A percentile compares a stretch with the other conserved stretches of the same genome.
Evolutionary conservation across 2,329 filamentous ascomycete genomes (phyloP).

Genomic region (Plectosphaerella plurivora): DNA sequence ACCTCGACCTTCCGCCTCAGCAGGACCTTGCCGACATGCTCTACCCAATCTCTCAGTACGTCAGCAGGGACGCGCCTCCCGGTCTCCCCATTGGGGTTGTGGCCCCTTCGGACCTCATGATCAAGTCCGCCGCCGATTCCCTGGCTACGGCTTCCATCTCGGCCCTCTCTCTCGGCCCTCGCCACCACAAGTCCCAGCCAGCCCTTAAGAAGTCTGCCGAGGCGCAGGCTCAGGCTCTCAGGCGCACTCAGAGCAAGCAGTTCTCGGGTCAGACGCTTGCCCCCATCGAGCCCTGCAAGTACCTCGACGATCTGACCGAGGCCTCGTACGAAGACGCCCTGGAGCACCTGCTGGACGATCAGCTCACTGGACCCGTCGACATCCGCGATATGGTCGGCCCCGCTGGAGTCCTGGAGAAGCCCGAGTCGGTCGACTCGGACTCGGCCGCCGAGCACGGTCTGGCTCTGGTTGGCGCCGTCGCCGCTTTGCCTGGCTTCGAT

Average conservation of each 20-base stretch:
- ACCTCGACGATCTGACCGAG: slow-evolving; percentile 32
- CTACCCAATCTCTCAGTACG: neutral
- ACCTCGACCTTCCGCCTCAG: neutral
- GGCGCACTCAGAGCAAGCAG: slow-evolving; percentile 40
- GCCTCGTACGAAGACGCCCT: slow-evolving; percentile 40
- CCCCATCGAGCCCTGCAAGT: slow-evolving; percentile 6
- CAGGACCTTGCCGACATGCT: neutral
- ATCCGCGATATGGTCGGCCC: slow-evolving; percentile 4
- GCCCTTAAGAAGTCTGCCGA: slow-evolving; percentile 35
- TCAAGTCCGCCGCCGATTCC: neutral
- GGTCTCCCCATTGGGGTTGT: neutral
- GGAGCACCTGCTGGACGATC: slow-evolving; percentile 29
- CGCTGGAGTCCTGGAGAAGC: neutral
- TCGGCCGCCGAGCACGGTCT: slow-evolving; percentile 1
- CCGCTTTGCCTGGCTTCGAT: slow-evolving; percentile 1
- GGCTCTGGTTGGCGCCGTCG: neutral
- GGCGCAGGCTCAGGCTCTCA: slow-evolving; percentile 26
- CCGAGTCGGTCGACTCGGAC: slow-evolving; percentile 1
- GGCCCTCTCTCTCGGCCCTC: slow-evolving; percentile 27
- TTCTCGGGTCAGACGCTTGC: slow-evolving; percentile 8
- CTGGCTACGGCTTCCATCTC: neutral
- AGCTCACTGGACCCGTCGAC: slow-evolving; percentile 6
- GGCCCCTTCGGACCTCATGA: neutral
- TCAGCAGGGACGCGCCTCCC: too few species aligned
- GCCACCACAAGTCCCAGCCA: slow-evolving; percentile 52